Conservation (phyloP, 805 yeast genomes). For the Saccharomycopsis sp. region DNA sequence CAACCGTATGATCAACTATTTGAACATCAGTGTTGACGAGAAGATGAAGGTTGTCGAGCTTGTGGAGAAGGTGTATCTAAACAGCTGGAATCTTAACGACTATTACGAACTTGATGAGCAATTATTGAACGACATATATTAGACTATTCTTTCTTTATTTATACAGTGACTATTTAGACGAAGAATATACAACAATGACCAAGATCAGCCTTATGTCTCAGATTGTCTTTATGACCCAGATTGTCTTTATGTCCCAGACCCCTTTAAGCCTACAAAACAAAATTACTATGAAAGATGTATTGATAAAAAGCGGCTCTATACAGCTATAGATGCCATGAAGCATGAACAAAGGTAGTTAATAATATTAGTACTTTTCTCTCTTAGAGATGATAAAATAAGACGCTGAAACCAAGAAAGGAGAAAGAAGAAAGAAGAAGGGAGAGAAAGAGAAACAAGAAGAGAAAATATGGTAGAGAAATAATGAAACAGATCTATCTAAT, state of each 20-base stretch:
- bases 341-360: neutral
- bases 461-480: neutral
- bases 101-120: constrained; percentile 5
- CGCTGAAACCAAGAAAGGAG: neutral
- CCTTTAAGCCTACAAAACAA: no score
- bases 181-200: no score
- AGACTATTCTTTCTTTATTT: neutral
- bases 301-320: no score
- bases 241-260: no score
- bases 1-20: constrained; percentile 1
- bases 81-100: constrained; percentile 9
- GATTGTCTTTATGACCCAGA: no score
- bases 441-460: neutral
- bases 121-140: neutral
- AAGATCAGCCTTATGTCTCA: no score
- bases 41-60: constrained; percentile 10
- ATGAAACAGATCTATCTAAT: no score
- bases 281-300: no score
- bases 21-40: constrained; percentile 3
- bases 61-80: constrained; percentile 18
- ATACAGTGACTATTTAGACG: no score
- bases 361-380: neutral
- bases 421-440: neutral
- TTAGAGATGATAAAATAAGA: no score
- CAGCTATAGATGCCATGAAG: no score